Conservation (phyloP, 2,329 filamentous ascomycete genomes). For the Pestalotiopsis fici region DNA sequence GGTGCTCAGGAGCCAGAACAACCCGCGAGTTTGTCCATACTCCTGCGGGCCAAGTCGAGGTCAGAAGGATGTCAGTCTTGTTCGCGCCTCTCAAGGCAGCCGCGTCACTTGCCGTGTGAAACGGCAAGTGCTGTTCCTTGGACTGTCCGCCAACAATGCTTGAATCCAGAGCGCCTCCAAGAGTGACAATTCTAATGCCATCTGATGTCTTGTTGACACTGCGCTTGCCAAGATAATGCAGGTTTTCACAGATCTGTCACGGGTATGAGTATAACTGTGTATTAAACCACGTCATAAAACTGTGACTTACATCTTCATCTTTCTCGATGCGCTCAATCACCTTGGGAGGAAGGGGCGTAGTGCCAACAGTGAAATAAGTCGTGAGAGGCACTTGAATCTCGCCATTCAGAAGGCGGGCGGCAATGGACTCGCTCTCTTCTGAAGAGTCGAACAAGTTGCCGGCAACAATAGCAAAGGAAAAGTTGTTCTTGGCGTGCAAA, state of each 20-base stretch:
- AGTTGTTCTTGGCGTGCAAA: conserved; percentile 84
- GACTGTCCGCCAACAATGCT: conserved; percentile 63
- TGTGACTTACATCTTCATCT: conserved; percentile 54
- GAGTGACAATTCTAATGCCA: conserved; percentile 81
- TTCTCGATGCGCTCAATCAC: conserved; percentile 75
- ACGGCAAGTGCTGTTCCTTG: conserved; percentile 73
- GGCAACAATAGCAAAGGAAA: conserved; percentile 80
- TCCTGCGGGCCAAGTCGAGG: conserved; percentile 78
- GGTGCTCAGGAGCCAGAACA: conserved; percentile 52
- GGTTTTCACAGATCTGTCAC: conserved; percentile 77
- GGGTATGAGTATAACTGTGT: background rate
- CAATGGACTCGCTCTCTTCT: conserved; percentile 56
- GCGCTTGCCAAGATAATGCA: conserved; percentile 86
- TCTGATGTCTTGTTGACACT: conserved; percentile 88
- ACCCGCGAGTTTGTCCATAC: conserved; percentile 71
- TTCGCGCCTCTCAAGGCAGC: conserved; percentile 75
- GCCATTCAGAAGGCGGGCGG: conserved; percentile 71
- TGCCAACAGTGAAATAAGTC: conserved; percentile 88
- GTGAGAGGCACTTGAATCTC: conserved; percentile 74
- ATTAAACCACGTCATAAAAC: background rate
- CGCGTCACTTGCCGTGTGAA: conserved; percentile 76
- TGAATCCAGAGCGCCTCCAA: conserved; percentile 74
- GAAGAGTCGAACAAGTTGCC: conserved; percentile 76
- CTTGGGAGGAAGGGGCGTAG: conserved; percentile 66
- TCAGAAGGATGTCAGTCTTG: conserved; percentile 83